A percentile compares a stretch with the other conserved stretches of the same genome.
phyloP scores from a whole-genome alignment of 768 basidiomycete genomes.

The Boletellus ananas region DNA sequence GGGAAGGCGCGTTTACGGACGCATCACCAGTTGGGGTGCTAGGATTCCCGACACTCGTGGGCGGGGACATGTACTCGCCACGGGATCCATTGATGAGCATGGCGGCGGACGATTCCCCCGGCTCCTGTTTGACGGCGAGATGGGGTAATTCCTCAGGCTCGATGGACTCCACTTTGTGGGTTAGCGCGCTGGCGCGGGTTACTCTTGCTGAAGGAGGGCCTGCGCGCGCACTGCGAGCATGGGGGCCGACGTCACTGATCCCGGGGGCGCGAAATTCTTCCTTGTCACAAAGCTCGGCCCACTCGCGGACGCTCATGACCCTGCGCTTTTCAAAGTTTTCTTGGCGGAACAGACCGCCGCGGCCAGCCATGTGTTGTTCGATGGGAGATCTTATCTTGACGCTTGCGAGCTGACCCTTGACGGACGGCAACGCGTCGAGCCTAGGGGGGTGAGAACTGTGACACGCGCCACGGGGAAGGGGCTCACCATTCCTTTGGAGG shows the following conservation, averaged over 20 bases:
- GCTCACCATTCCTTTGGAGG: slow-evolving; percentile 92
- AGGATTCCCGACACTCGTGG: slow-evolving; percentile 23
- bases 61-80: slow-evolving; percentile 26
- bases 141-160: slow-evolving; percentile 37
- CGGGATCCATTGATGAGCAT: slow-evolving; percentile 4
- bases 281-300: slow-evolving; percentile 72
- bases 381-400: slow-evolving; percentile 89
- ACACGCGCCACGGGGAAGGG: slow-evolving; percentile 10
- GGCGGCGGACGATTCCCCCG: slow-evolving; percentile 8
- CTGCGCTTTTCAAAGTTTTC: slow-evolving; percentile 88
- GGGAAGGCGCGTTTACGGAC: not conserved
- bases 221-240: slow-evolving; percentile 39
- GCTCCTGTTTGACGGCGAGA: slow-evolving; percentile 47
- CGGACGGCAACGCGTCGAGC: slow-evolving; percentile 67
- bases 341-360: slow-evolving; percentile 81
- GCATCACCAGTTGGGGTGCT: slow-evolving; percentile 16
- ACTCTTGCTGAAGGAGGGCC: slow-evolving; percentile 36
- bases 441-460: slow-evolving; percentile 35
- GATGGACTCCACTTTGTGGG: slow-evolving; percentile 38
- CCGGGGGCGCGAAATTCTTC: slow-evolving; percentile 74
- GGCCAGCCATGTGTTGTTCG: slow-evolving; percentile 88
- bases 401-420: slow-evolving; percentile 63
- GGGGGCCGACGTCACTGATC: slow-evolving; percentile 60
- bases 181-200: slow-evolving; percentile 41
- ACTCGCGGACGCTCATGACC: slow-evolving; percentile 81